Evolutionary conservation across 225 moss, liverwort and hornwort genomes (phyloP).

Genomic region (Takakia lepidozioides): DNA sequence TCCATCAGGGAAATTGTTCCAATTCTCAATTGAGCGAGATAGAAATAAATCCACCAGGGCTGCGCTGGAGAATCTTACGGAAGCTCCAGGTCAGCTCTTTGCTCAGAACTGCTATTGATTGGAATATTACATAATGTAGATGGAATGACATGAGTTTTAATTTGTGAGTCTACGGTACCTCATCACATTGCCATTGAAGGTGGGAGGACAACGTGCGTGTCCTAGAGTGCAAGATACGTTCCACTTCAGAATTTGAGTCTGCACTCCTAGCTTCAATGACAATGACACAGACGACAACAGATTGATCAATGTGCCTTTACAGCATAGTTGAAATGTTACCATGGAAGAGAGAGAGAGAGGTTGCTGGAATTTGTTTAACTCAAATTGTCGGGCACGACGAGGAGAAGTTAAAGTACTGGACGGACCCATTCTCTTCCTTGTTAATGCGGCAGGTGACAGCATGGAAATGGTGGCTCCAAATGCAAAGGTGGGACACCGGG

Average conservation of each 20-base stretch:
- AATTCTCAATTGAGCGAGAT: too few species aligned
- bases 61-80: conserved; percentile 1
- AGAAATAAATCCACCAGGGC: neutral
- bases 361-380: neutral
- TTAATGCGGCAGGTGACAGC: neutral
- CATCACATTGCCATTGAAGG: neutral
- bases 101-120: neutral
- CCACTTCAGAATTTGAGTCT: too few species aligned
- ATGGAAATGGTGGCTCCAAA: conserved; percentile 14
- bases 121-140: neutral
- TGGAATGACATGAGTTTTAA: neutral
- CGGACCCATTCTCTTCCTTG: too few species aligned
- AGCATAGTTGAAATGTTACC: neutral
- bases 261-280: neutral
- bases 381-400: conserved; percentile 1
- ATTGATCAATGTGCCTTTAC: neutral
- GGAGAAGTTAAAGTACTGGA: too few species aligned
- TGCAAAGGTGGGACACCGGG: conserved; percentile 35
- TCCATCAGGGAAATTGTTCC: too few species aligned
- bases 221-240: neutral
- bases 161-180: neutral
- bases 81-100: conserved; percentile 16
- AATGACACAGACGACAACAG: neutral
- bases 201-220: neutral
- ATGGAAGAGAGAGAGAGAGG: too few species aligned